Evolutionary conservation across 208 protist genomes (phyloP).

Genomic region (Trypanosoma platydactyli): DNA sequence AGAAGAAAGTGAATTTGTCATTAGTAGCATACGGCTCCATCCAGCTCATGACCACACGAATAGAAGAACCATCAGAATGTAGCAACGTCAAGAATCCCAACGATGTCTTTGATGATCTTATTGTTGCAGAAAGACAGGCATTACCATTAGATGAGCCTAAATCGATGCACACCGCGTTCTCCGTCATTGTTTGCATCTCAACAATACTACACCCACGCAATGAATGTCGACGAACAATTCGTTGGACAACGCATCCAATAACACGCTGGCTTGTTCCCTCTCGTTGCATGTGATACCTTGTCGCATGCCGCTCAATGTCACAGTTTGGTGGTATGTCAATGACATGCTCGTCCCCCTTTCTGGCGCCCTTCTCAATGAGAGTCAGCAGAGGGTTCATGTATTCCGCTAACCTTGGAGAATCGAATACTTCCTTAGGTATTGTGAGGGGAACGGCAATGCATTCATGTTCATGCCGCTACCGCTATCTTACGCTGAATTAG

Average conservation of each 20-base stretch:
- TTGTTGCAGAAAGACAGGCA: neutral
- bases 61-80: neutral
- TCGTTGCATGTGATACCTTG: neutral
- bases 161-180: conserved; percentile 6
- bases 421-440: neutral
- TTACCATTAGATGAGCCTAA: neutral
- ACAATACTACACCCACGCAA: conserved; percentile 3
- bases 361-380: neutral
- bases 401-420: conserved; percentile 10
- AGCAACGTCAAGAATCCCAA: neutral
- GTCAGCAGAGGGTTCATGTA: conserved; percentile 16
- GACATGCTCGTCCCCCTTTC: neutral
- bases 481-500: too few relatives aligned
- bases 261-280: conserved; percentile 4
- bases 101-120: neutral
- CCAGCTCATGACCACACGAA: neutral
- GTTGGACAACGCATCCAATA: conserved; percentile 2
- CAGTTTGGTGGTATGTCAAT: conserved; percentile 15
- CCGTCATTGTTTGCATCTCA: conserved; percentile 8
- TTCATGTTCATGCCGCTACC: neutral
- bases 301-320: conserved; percentile 7
- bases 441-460: neutral
- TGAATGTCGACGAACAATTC: conserved; percentile 17
- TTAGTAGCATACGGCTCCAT: neutral
- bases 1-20: neutral